phyloP scores from a whole-genome alignment of 345 rosid species.

The Bruguiera parviflora region DNA sequence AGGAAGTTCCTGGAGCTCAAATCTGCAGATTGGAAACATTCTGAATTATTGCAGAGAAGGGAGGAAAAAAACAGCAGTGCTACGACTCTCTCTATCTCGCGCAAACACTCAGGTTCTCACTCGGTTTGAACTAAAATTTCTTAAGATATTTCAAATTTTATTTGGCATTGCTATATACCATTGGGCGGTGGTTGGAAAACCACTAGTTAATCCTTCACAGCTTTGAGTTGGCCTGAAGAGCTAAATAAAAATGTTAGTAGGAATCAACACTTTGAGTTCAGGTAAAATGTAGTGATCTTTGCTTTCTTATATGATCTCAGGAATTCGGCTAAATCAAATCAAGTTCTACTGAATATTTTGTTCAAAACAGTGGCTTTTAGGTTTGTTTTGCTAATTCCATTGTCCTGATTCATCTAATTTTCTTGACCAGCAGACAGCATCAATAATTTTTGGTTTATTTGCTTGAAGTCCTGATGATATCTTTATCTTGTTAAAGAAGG shows the following conservation, averaged over 20 bases:
- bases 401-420: not conserved
- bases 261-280: too few species aligned
- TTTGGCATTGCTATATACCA: not conserved
- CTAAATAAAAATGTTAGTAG: too few species aligned
- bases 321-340: too few species aligned
- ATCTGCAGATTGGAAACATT: not conserved
- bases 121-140: not conserved
- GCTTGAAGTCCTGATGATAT: conserved; percentile 1
- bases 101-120: conserved; percentile 1
- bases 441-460: not conserved
- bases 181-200: not conserved
- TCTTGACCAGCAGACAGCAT: not conserved
- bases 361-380: conserved; percentile 3
- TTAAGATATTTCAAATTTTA: conserved; percentile 16
- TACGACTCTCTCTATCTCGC: conserved; percentile 6
- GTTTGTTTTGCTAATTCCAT: not conserved
- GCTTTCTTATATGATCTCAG: too few species aligned
- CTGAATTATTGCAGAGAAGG: not conserved
- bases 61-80: conserved; percentile 1
- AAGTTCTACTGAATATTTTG: not conserved
- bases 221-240: too few species aligned
- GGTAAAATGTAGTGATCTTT: too few species aligned
- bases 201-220: not conserved
- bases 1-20: conserved; percentile 8
- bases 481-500: not conserved